phyloP scores from a whole-genome alignment of 2,329 filamentous ascomycete species.

The Neopestalotiopsis clavispora region DNA sequence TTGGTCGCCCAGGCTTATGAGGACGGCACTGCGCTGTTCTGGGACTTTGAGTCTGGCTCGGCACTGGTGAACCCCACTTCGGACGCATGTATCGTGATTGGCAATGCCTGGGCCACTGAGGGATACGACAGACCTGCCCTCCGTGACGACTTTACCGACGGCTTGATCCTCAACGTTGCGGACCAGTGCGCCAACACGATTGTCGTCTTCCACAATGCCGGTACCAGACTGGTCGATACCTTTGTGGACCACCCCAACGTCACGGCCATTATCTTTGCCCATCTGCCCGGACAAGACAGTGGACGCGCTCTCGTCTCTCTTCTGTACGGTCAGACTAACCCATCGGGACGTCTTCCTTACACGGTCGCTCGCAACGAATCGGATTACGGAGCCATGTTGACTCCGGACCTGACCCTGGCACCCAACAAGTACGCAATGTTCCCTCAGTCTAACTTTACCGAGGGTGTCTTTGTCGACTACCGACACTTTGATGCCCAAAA shows the following conservation, averaged over 20 bases:
- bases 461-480: conserved; percentile 40
- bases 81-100: conserved; percentile 62
- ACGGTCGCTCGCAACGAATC: conserved; percentile 46
- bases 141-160: conserved; percentile 60
- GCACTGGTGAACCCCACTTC: conserved; percentile 41
- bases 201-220: conserved; percentile 56
- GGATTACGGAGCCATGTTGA: conserved; percentile 45
- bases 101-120: conserved; percentile 65
- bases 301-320: conserved; percentile 46
- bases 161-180: conserved; percentile 50
- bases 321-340: conserved; percentile 46
- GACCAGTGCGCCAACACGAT: conserved; percentile 52
- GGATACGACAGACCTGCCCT: conserved; percentile 60
- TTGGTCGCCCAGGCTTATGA: conserved; percentile 41
- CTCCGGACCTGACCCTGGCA: conserved; percentile 41
- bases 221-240: conserved; percentile 50
- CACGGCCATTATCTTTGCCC: conserved; percentile 53
- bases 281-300: conserved; percentile 55
- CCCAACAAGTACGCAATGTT: conserved; percentile 52
- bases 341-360: conserved; percentile 48
- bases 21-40: conserved; percentile 50
- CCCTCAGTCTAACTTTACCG: conserved; percentile 31
- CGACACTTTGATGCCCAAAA: conserved; percentile 37
- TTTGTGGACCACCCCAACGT: conserved; percentile 56
- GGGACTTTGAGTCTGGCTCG: conserved; percentile 44